Evolutionary conservation across 1,284 basidiomycete species (phyloP).

Genomic region (Ustilago lituana): DNA sequence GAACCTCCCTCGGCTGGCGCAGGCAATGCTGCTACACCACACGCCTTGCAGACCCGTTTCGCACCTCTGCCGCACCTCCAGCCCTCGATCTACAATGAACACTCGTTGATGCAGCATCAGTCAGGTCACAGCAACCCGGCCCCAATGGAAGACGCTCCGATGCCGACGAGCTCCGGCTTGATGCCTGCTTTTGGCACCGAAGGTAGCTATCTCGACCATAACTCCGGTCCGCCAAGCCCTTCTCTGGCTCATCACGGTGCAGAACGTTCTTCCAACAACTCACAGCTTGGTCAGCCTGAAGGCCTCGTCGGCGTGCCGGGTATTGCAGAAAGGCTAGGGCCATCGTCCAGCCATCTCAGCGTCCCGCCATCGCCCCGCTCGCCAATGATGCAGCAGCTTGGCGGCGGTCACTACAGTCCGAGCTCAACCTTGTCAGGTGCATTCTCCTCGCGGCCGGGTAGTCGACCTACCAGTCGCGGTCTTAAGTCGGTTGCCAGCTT

Average conservation of each 20-base stretch:
- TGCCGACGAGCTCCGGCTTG: conserved; percentile 15
- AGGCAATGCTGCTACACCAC: conserved; percentile 17
- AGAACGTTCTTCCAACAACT: conserved; percentile 6
- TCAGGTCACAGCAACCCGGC: not conserved
- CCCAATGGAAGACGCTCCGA: conserved; percentile 10
- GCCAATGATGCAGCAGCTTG: conserved; percentile 27
- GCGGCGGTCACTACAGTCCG: conserved; percentile 39
- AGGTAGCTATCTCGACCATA: conserved; percentile 8
- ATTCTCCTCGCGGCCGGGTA: conserved; percentile 47
- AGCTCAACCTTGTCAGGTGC: conserved; percentile 50
- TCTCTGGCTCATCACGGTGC: not conserved
- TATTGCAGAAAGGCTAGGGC: conserved; percentile 17
- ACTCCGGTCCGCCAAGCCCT: not conserved
- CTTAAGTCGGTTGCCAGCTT: conserved; percentile 54
- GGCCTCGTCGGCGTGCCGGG: conserved; percentile 22
- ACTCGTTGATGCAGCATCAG: conserved; percentile 16
- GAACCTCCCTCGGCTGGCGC: conserved; percentile 17
- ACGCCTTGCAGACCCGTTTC: conserved; percentile 36
- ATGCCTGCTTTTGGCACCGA: conserved; percentile 50
- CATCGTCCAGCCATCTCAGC: conserved; percentile 24
- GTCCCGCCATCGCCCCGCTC: conserved; percentile 38
- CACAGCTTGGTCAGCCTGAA: conserved; percentile 11
- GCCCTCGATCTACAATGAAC: conserved; percentile 23
- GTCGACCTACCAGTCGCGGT: conserved; percentile 45
- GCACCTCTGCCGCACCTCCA: conserved; percentile 36